Evolutionary conservation across 2,329 filamentous ascomycete species (phyloP).

Genomic region (Fusarium avenaceum): DNA sequence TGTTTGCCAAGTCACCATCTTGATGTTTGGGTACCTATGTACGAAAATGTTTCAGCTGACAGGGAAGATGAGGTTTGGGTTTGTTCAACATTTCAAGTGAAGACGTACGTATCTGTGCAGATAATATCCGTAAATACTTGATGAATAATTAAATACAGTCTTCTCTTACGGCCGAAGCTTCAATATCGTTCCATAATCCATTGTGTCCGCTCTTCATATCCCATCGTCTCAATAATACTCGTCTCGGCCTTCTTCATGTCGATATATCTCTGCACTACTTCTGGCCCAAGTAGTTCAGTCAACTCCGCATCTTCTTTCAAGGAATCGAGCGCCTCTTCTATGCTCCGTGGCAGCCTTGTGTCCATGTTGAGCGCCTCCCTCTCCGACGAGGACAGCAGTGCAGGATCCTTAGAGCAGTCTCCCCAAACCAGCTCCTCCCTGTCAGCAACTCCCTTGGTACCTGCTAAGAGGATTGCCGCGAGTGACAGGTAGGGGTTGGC

Average conservation of each 20-base stretch:
- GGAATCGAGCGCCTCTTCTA: conserved; percentile 67
- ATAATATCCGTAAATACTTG: neutral
- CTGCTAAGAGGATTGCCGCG: conserved; percentile 52
- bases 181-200: conserved; percentile 77
- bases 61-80: neutral
- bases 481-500: conserved; percentile 80
- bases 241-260: conserved; percentile 71
- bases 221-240: conserved; percentile 59
- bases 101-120: neutral
- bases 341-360: conserved; percentile 65
- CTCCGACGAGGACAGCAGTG: conserved; percentile 61
- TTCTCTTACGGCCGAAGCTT: conserved; percentile 15
- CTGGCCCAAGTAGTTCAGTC: conserved; percentile 59
- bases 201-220: conserved; percentile 59
- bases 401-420: conserved; percentile 70
- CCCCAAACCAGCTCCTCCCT: conserved; percentile 59
- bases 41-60: conserved; percentile 16
- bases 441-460: conserved; percentile 47
- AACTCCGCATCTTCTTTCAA: conserved; percentile 65
- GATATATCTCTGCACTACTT: conserved; percentile 69
- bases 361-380: conserved; percentile 67
- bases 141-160: neutral
- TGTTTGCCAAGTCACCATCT: conserved; percentile 3
- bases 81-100: neutral
- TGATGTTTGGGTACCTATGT: neutral